These are phyloP conservation scores for Arctium lappa DNA, from an alignment of 129 eudicot species.

Conservation along the genomic window DNA sequence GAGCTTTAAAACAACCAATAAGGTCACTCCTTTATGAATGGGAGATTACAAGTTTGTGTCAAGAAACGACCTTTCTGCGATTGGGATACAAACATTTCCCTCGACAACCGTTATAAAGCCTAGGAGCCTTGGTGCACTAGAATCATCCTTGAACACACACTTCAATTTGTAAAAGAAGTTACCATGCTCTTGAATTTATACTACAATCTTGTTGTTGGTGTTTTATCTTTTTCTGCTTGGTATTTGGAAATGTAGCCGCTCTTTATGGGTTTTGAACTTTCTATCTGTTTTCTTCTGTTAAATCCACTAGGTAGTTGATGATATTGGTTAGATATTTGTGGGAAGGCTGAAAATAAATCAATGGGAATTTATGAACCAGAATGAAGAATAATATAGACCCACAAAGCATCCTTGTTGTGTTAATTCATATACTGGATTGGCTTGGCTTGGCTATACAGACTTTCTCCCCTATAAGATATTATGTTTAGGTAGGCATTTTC, in stretches of 20 bases:
- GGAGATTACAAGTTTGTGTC: neutral
- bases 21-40: neutral
- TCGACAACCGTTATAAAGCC: neutral
- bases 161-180: neutral
- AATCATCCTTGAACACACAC: neutral
- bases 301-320: neutral
- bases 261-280: neutral
- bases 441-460: too few relatives aligned
- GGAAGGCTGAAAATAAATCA: neutral
- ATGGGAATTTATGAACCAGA: neutral
- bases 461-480: too few relatives aligned
- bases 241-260: too few relatives aligned
- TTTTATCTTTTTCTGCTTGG: too few relatives aligned
- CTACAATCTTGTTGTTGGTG: neutral
- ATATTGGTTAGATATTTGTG: neutral
- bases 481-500: too few relatives aligned
- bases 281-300: neutral
- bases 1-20: neutral
- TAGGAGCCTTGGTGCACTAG: too few relatives aligned
- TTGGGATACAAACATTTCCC: neutral
- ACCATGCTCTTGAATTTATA: neutral
- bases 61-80: neutral
- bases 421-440: too few relatives aligned
- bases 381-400: neutral
- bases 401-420: neutral